Percentiles rank a stretch among this genome's conserved stretches.
phyloP scores from a whole-genome alignment of 139 green algal species.

The Volvox reticuliferus region DNA sequence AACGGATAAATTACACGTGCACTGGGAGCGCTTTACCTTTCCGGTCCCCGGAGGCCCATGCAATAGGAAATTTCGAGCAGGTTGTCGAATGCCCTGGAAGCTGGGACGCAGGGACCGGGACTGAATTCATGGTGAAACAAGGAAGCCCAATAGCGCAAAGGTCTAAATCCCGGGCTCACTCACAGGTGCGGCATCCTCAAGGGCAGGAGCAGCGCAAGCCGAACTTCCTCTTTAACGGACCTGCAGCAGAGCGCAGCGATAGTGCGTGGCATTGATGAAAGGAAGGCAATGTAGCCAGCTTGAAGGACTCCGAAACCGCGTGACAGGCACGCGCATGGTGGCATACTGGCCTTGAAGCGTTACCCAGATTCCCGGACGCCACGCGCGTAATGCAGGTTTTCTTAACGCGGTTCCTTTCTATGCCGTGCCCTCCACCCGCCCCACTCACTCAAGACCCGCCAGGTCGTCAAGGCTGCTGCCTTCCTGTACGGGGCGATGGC shows the following conservation, averaged over 20 bases:
- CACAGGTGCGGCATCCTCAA: conserved; percentile 66
- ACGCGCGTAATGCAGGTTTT: no score
- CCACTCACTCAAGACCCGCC: conserved; percentile 54
- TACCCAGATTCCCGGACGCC: no score
- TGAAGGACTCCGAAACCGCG: no score
- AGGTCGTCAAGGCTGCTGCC: conserved; percentile 63
- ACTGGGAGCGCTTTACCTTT: conserved; percentile 41
- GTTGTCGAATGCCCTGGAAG: conserved; percentile 70
- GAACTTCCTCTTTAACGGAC: conserved; percentile 64
- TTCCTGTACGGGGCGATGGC: conserved; percentile 33
- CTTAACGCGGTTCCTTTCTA: no score
- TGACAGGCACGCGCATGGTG: no score
- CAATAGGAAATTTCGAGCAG: conserved; percentile 69
- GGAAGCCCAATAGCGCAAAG: not conserved
- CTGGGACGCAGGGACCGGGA: conserved; percentile 18
- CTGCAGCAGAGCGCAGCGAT: conserved; percentile 10
- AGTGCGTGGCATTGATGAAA: not conserved
- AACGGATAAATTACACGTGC: no score
- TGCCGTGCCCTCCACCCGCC: no score
- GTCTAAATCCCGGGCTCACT: not conserved
- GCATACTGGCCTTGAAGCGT: no score
- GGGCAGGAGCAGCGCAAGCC: conserved; percentile 69
- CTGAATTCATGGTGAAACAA: not conserved
- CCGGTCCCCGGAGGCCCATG: conserved; percentile 73
- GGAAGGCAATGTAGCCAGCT: not conserved